These are phyloP conservation scores for Rhizopus delemar DNA, from an alignment of 371 early-diverging fungal genomes.

Conservation along the genomic window DNA sequence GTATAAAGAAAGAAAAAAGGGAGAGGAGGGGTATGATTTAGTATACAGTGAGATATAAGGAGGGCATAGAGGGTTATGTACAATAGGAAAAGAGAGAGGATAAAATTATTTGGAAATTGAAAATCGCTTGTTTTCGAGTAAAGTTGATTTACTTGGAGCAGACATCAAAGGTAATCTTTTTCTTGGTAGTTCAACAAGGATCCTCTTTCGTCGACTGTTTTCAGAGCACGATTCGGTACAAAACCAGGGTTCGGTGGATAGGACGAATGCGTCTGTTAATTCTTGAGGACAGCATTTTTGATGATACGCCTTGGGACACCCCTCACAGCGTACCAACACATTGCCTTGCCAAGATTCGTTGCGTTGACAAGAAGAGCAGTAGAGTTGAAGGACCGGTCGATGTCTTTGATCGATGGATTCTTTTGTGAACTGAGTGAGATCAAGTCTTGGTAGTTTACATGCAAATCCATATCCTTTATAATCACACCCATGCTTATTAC, in stretches of 20 bases:
- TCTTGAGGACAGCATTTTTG: constrained; percentile 52
- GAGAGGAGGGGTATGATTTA: neutral
- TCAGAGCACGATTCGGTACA: constrained; percentile 72
- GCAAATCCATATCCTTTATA: constrained; percentile 94
- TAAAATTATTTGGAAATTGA: neutral
- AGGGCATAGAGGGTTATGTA: neutral
- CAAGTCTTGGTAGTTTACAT: constrained; percentile 81
- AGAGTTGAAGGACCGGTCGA: constrained; percentile 88
- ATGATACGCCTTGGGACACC: constrained; percentile 83
- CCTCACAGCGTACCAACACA: constrained; percentile 78
- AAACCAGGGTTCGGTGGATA: constrained; percentile 63
- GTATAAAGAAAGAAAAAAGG: neutral
- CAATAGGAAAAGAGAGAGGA: neutral
- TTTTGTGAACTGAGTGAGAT: constrained; percentile 71
- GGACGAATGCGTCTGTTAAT: constrained; percentile 51
- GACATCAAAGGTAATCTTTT: constrained; percentile 70
- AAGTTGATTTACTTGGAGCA: constrained; percentile 36
- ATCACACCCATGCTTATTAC: constrained; percentile 94
- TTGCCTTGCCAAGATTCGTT: constrained; percentile 66
- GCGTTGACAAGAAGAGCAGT: constrained; percentile 76
- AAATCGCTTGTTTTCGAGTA: neutral
- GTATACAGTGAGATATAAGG: neutral
- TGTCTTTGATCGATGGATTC: constrained; percentile 76
- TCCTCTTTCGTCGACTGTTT: constrained; percentile 58
- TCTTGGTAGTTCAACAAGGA: constrained; percentile 66